Evolutionary conservation across 371 early-diverging fungal genomes (phyloP).

Genomic region (Zopfochytrium polystomum): DNA sequence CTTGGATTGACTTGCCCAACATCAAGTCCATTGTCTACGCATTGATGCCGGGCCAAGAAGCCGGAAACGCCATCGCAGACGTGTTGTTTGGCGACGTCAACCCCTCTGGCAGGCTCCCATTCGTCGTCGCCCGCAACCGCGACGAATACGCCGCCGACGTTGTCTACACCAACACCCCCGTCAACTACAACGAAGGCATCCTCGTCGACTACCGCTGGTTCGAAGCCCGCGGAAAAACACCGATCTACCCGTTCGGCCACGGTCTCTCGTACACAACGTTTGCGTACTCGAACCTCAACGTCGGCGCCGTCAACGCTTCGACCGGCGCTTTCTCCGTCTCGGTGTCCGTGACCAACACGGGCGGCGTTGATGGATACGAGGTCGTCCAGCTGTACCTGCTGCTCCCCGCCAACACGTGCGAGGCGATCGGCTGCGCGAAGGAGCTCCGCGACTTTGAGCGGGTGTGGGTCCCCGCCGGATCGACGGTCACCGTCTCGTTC

Average conservation of each 20-base stretch:
- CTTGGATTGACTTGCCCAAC: constrained; percentile 56
- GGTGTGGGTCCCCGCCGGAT: constrained; percentile 11
- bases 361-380: constrained; percentile 52
- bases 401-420: constrained; percentile 39
- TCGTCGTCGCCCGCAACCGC: constrained; percentile 54
- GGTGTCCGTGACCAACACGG: constrained; percentile 47
- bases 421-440: constrained; percentile 23
- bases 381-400: constrained; percentile 55
- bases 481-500: constrained; percentile 7
- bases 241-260: constrained; percentile 59
- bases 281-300: constrained; percentile 34
- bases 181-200: constrained; percentile 56
- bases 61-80: too few relatives aligned
- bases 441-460: constrained; percentile 22
- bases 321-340: constrained; percentile 20
- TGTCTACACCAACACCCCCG: constrained; percentile 22
- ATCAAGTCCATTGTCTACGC: constrained; percentile 54
- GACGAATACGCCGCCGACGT: constrained; percentile 42
- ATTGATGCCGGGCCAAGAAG: too few relatives aligned
- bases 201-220: too few relatives aligned
- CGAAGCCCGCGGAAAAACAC: constrained; percentile 49
- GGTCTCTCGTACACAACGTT: constrained; percentile 65
- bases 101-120: constrained; percentile 62
- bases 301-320: not conserved
- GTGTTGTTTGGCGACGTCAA: constrained; percentile 64